Base-by-base conservation (phyloP, 1,139 yeast species). In the Yamadazyma triangularis region DNA sequence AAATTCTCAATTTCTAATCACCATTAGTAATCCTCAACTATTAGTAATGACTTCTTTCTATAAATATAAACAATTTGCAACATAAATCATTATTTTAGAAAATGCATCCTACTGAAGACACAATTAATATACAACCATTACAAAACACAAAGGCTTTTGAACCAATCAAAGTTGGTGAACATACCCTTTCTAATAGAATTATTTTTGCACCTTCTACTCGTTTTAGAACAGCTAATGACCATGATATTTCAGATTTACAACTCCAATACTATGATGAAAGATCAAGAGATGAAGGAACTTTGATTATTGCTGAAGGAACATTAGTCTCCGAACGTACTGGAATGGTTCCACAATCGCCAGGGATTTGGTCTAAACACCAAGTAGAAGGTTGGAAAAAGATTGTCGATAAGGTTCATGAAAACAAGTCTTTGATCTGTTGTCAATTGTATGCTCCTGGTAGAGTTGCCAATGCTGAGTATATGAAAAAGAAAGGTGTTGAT, bases 381-480 rank as follows among this genome's bases (percentile, higher is more conserved):
- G 50, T 61, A 19, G 55, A 45, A 9, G 67, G 59, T 13, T 77
- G 81, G 82, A 64, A 58, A 34, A 57, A 60, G 36, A 63, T 78
- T 34, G 54, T 59, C 33, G 64, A 67, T 16, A 62, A 53, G 12
- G 69, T 79, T 24, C 86, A 79, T 44, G 62, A 56, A 26, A 70
- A 79, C 41, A 64, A 70, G 18, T 69, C 84, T 0, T 66, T 51
- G 36, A 50, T 73, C 10, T 64, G 71, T 36, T 46, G 67, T 25
- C 91, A 82, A 54, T 47, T 82, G 25, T 78, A 83, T 80, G 66
- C 60, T 27, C 50, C 77, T 33, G 88, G 87, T 29, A 64, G 84
- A 48, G 62, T 60, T 24, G 76, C 74, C 6, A 58, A 48, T 36
- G 67, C 79, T 8, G 56, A 44, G 7, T 43, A 53, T 15, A 48